Evolutionary conservation across 2,329 filamentous ascomycete species (phyloP), one percentile per base, ranked within the genome.

Genomic region (Nigrospora oryzae): DNA sequence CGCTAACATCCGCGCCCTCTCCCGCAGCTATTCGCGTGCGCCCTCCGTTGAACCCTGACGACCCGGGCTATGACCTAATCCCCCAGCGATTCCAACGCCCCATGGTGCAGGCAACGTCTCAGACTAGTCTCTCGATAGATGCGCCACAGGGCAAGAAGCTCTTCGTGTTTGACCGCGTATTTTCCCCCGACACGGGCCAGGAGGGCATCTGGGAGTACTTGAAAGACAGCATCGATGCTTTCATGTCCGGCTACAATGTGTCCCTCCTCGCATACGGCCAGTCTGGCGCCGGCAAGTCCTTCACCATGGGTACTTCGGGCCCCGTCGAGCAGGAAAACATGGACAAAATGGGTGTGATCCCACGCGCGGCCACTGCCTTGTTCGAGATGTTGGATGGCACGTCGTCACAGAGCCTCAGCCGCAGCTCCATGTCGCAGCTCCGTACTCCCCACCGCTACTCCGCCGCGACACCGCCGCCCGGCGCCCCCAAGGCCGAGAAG

Each of bases 171-270:
- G 93, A 98, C 66, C 84, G 89, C 49, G 90, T 98, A 5, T 98
- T 98, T 60, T 77, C 82, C 31, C 82, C 90, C 55, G 84, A 93
- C 2, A 75, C 89, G 8, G 77, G 79, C 48, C 93, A 98, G 63
- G 86, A 93, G 53, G 91, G 90, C 39, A 70, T 98, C 39, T 98
- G 91, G 87, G 86, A 95, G 39, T 98, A 98, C 58, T 73, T 98
- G 40, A 81, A 81, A 50, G 93, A 98, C 54, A 94, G 89, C 56
- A 86, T 97, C 54, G 81, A 75, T 55, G 87, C 90, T 3, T 98
- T 98, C 56, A 72, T 93, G 1, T 89, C 96, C 61, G 93, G 93
- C 44, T 98, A 97, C 77, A 98, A 98, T 79, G 93, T 98, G 47
- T 98, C 93, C 4, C 81, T 98, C 41, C 72, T 98, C 56, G 93